Conservation (phyloP, 2,329 filamentous ascomycete species). For the Berkeleyomyces basicola region DNA sequence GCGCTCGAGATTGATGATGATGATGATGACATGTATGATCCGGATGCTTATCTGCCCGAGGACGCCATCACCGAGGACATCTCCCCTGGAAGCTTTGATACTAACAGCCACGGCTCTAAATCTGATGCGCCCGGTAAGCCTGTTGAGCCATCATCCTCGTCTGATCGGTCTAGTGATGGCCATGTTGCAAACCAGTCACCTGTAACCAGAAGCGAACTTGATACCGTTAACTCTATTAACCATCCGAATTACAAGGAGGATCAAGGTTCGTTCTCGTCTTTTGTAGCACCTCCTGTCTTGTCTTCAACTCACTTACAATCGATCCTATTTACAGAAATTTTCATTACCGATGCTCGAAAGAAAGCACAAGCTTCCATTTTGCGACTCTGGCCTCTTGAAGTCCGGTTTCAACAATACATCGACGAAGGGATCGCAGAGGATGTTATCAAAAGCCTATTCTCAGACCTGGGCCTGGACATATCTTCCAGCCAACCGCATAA, state of each 20-base stretch:
- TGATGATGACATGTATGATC: slow-evolving; percentile 13
- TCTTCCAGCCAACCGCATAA: slow-evolving; percentile 12
- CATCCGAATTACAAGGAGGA: background rate
- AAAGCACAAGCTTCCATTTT: slow-evolving; percentile 52
- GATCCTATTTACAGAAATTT: background rate
- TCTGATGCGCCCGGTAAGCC: background rate
- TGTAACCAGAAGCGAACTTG: background rate
- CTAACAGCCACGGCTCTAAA: slow-evolving; percentile 5
- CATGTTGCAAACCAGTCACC: background rate
- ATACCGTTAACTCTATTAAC: background rate
- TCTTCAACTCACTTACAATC: background rate
- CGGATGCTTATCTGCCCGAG: slow-evolving; percentile 7
- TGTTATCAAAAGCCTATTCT: slow-evolving; percentile 48
- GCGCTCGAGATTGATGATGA: slow-evolving; percentile 9
- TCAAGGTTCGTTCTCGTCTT: background rate
- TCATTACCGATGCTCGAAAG: slow-evolving; percentile 29
- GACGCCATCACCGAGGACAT: slow-evolving; percentile 1
- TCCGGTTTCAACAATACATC: slow-evolving; percentile 58
- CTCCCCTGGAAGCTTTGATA: slow-evolving; percentile 1
- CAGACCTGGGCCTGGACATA: slow-evolving; percentile 47
- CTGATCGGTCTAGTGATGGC: background rate
- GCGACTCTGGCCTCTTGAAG: slow-evolving; percentile 45
- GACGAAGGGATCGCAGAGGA: slow-evolving; percentile 52
- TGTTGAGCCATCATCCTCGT: background rate
- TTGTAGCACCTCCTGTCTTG: background rate